Evolutionary conservation across 805 yeast genomes (phyloP), one percentile per base, ranked within the genome.

Genomic region (Sungouiozyma intestinalis): DNA sequence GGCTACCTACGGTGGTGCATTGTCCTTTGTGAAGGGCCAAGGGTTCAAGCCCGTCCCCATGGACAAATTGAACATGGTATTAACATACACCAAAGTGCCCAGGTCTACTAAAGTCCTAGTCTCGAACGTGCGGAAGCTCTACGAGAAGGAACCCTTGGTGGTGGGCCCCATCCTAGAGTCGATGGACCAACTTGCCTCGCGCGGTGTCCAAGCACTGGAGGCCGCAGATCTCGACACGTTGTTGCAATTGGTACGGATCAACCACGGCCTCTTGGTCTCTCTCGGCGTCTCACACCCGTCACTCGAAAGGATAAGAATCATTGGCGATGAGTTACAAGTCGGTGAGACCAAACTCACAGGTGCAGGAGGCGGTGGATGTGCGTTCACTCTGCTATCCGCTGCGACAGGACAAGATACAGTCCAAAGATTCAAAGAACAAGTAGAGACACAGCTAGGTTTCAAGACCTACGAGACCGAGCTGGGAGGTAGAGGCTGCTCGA

Each of bases 281-380:
- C 61, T 92, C 14, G 95, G 96, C 3, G 98, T 92, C 8, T 81
- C 94, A 18, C 98, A 92, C 60, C 95, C 97, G 7, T 71, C 81
- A n/a, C 68, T 92, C 45, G 98, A 92, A 58, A 67, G 70, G 40
- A 76, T 90, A 21, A 81, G 78, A 53, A 63, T 74, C 16, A 65
- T 76, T n/a, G 73, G 85, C 18, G 88, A 83, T 54, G 71, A 69
- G 40, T 53, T 76, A 43, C 58, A 67, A 3, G 61, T 92, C 15
- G 98, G 98, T 6, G 78, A 82, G 44, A 90, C 98, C 0, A 92
- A 92, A 60, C 72, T 92, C 42, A 92, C 98, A 0, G 98, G 98
- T 35, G 98, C 98, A 0, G 98, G 98, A 31, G 98, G 98, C 16
- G 98, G 98, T 40, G 98, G 98, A 2, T 92, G 98, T 68, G 95